Evolutionary conservation across 768 basidiomycete species (phyloP).

Genomic region (Heimioporus sp.): DNA sequence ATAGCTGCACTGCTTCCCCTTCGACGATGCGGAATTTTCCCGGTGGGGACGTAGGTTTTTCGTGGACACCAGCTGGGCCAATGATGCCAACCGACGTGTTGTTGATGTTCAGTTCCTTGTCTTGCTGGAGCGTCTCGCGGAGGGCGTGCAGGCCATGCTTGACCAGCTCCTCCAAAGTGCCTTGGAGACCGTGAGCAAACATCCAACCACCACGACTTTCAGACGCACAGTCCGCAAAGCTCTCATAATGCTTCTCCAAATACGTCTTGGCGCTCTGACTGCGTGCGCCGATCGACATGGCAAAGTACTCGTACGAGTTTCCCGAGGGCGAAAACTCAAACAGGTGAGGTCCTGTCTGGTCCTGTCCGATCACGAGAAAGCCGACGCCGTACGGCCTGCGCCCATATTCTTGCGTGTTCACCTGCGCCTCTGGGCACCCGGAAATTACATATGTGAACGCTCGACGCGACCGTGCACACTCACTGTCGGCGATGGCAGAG

Average conservation of each 20-base stretch:
- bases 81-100: constrained; percentile 97
- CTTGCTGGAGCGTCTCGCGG: constrained; percentile 96
- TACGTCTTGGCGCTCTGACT: constrained; percentile 99
- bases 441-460: not conserved
- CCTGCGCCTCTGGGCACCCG: constrained; percentile 77
- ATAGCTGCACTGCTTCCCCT: constrained; percentile 70
- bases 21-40: constrained; percentile 87
- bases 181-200: constrained; percentile 37
- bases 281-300: constrained; percentile 97
- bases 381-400: constrained; percentile 97
- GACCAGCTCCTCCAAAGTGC: constrained; percentile 82
- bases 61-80: constrained; percentile 64
- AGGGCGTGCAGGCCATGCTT: constrained; percentile 93
- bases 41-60: constrained; percentile 48
- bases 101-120: constrained; percentile 89
- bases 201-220: not conserved
- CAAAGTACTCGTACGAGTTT: constrained; percentile 96
- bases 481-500: constrained; percentile 91
- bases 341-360: constrained; percentile 95
- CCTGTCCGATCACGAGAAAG: constrained; percentile 94
- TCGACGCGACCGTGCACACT: constrained; percentile 31
- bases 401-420: constrained; percentile 98
- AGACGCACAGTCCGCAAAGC: constrained; percentile 76
- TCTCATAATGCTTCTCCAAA: constrained; percentile 90
- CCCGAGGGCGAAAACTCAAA: constrained; percentile 99